Evolutionary conservation across 306 rosid genomes (phyloP).

Genomic region (Leucaena leucocephala): DNA sequence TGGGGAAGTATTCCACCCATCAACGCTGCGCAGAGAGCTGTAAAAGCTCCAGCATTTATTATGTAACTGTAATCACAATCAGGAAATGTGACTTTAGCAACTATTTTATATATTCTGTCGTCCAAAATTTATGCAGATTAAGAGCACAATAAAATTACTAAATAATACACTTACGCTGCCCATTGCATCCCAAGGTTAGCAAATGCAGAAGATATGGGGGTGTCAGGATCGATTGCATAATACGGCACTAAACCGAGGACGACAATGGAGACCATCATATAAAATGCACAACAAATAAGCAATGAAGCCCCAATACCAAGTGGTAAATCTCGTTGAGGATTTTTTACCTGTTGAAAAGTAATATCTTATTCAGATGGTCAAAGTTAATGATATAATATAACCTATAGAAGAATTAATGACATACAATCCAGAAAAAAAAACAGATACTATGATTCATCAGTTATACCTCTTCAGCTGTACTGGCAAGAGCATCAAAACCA

Average conservation of each 20-base stretch:
- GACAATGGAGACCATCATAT: constrained; percentile 83
- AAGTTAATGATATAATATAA: constrained; percentile 13
- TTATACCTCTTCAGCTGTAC: constrained; percentile 94
- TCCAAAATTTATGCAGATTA: constrained; percentile 2
- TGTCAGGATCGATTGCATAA: constrained; percentile 84
- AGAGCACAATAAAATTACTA: constrained; percentile 10
- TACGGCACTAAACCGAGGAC: constrained; percentile 94
- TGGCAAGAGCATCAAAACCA: constrained; percentile 92
- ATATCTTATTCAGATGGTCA: constrained; percentile 28
- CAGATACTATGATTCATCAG: neutral
- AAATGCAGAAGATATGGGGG: constrained; percentile 92
- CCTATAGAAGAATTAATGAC: neutral
- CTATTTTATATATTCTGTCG: neutral
- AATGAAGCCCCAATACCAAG: constrained; percentile 75
- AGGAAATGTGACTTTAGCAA: constrained; percentile 12
- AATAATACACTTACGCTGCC: constrained; percentile 76
- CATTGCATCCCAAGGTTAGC: constrained; percentile 79
- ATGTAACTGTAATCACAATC: constrained; percentile 68
- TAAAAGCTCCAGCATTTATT: constrained; percentile 82
- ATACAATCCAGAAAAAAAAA: neutral
- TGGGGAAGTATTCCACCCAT: constrained; percentile 94
- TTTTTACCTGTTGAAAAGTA: constrained; percentile 68
- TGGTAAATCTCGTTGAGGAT: constrained; percentile 93
- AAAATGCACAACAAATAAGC: constrained; percentile 82
- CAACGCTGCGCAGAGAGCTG: constrained; percentile 83